Percentiles rank a stretch among this genome's conserved stretches.
Evolutionary conservation across 2,329 filamentous ascomycete species (phyloP).

Genomic region (Penicillium sp.): DNA sequence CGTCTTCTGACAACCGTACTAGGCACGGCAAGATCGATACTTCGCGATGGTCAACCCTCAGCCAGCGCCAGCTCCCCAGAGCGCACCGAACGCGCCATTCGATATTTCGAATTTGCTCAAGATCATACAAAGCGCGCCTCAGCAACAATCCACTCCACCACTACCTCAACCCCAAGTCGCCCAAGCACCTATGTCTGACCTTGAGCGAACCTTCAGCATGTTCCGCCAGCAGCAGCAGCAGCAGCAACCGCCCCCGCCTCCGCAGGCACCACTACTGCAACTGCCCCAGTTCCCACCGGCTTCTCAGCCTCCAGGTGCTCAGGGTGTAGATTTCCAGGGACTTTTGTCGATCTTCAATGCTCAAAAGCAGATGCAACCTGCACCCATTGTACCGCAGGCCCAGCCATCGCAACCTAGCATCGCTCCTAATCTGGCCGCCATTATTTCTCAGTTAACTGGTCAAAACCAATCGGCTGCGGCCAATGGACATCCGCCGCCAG

Average conservation of each 20-base stretch:
- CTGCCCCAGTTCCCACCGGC: slow-evolving; percentile 20
- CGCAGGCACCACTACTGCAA: slow-evolving; percentile 15
- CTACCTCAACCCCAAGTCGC: slow-evolving; percentile 22
- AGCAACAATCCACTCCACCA: slow-evolving; percentile 25
- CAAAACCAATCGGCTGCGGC: too few species aligned
- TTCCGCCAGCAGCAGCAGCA: slow-evolving; percentile 11
- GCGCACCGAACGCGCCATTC: slow-evolving; percentile 19
- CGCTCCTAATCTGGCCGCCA: slow-evolving; percentile 32
- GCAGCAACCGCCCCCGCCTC: slow-evolving; percentile 12
- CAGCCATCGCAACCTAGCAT: too few species aligned
- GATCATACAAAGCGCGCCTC: slow-evolving; percentile 31
- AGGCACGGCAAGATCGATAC: slow-evolving; percentile 38
- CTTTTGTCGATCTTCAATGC: too few species aligned
- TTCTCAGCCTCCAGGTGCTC: slow-evolving; percentile 21
- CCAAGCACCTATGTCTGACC: slow-evolving; percentile 22
- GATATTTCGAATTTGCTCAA: slow-evolving; percentile 38
- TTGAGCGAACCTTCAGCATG: slow-evolving; percentile 11
- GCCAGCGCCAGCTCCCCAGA: too few species aligned
- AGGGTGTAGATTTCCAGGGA: too few species aligned
- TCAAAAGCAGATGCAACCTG: too few species aligned
- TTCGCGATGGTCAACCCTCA: slow-evolving; percentile 31
- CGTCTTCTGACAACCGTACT: slow-evolving; percentile 2
- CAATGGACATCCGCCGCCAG: too few species aligned
- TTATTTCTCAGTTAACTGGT: slow-evolving; percentile 28
- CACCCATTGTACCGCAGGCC: too few species aligned